These are phyloP conservation scores for Aquilaria agallochum DNA, from an alignment of 441 rosid genomes.

Conservation along the genomic window DNA sequence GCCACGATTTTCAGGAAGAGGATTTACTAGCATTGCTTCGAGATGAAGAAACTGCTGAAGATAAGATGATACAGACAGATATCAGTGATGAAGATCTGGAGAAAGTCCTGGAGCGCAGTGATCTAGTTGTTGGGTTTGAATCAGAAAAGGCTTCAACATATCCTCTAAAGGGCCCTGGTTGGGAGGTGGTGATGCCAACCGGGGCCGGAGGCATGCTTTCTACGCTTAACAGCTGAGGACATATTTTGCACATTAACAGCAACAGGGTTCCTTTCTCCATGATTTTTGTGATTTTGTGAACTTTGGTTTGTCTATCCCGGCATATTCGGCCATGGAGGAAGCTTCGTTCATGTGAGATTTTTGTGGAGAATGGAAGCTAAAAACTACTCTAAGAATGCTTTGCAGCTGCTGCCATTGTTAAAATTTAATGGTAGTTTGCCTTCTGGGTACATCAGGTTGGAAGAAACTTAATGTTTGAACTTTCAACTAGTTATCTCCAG, in stretches of 20 bases:
- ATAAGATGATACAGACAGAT: constrained; percentile 85
- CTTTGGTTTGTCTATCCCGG: neutral
- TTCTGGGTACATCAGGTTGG: too few relatives aligned
- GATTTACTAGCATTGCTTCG: constrained; percentile 69
- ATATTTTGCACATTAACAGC: too few relatives aligned
- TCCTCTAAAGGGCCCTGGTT: constrained; percentile 93
- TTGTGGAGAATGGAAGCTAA: too few relatives aligned
- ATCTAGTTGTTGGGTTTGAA: constrained; percentile 37
- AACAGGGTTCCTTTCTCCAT: too few relatives aligned
- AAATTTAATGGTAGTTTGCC: too few relatives aligned
- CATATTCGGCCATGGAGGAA: neutral
- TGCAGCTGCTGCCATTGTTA: too few relatives aligned
- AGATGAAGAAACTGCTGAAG: constrained; percentile 81
- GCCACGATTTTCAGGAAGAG: constrained; percentile 56
- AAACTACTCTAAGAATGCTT: too few relatives aligned
- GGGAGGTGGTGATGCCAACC: constrained; percentile 92
- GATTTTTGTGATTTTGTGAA: neutral
- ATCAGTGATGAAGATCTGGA: constrained; percentile 80
- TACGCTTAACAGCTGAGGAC: constrained; percentile 56
- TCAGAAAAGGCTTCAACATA: constrained; percentile 22
- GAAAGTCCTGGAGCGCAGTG: constrained; percentile 69
- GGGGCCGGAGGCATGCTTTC: constrained; percentile 79
- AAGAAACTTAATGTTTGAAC: too few relatives aligned
- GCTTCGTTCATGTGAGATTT: too few relatives aligned
- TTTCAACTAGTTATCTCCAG: too few relatives aligned